phyloP scores from a whole-genome alignment of 2,329 filamentous ascomycete genomes.

The Penicillium sp. region DNA sequence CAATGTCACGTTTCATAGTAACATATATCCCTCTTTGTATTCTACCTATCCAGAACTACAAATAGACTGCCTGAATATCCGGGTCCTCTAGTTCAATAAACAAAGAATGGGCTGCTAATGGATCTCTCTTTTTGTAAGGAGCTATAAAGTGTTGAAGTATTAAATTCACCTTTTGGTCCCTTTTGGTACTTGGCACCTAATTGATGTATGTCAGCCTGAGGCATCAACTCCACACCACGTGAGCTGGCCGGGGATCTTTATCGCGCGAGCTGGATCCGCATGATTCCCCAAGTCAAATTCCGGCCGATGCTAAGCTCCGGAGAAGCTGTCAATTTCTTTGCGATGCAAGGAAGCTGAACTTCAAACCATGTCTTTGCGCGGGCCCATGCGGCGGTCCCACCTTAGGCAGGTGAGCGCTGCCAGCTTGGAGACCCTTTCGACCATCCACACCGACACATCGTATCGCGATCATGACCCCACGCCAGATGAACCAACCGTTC shows the following conservation, averaged over 20 bases:
- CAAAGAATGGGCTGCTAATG: too few species aligned
- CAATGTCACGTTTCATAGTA: neutral
- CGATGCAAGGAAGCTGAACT: conserved; percentile 19
- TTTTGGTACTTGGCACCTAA: too few species aligned
- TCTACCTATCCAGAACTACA: too few species aligned
- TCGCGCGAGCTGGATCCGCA: conserved; percentile 7
- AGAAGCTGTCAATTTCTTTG: conserved; percentile 11
- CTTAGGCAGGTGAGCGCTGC: conserved; percentile 43
- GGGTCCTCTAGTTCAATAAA: too few species aligned
- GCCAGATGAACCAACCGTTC: conserved; percentile 27
- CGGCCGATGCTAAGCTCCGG: conserved; percentile 1
- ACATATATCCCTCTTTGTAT: too few species aligned
- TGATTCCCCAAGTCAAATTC: conserved; percentile 1
- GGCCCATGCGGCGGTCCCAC: conserved; percentile 41
- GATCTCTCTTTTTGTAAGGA: too few species aligned
- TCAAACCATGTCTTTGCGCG: conserved; percentile 39
- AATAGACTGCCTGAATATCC: too few species aligned
- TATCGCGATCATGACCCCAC: conserved; percentile 28
- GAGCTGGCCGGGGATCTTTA: conserved; percentile 13
- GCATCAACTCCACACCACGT: conserved; percentile 1
- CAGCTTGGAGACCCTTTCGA: conserved; percentile 37
- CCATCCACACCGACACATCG: conserved; percentile 30
- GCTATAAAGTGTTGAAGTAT: too few species aligned
- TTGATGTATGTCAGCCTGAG: neutral
- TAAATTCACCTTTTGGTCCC: too few species aligned